Conservation (phyloP, 495 filamentous ascomycete genomes). For the Hamigera avellanea region DNA sequence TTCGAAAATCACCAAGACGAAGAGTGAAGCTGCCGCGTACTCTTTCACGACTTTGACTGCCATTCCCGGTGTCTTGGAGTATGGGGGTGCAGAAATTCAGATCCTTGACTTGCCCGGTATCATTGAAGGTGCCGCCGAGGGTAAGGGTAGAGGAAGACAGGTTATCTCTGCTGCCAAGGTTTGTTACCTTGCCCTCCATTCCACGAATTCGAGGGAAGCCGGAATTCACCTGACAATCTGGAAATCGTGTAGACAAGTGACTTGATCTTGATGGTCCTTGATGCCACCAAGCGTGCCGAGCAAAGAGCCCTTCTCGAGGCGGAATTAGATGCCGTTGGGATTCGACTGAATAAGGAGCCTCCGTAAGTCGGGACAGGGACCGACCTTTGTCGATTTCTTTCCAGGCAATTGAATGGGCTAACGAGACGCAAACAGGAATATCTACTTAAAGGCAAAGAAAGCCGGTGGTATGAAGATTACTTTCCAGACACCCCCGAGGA, state of each 20-base stretch:
- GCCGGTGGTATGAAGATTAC: constrained; percentile 98
- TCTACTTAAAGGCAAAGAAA: constrained; percentile 96
- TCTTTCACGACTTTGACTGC: constrained; percentile 97
- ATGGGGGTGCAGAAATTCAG: constrained; percentile 97
- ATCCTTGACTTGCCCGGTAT: constrained; percentile 97
- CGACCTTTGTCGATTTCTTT: neutral
- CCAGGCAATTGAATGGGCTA: neutral
- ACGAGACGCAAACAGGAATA: constrained; percentile 52
- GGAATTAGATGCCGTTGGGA: constrained; percentile 93
- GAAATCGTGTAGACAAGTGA: constrained; percentile 98
- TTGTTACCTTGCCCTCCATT: too few relatives aligned
- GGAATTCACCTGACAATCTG: too few relatives aligned
- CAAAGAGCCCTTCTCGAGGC: constrained; percentile 83
- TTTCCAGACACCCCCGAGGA: constrained; percentile 79
- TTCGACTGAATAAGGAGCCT: constrained; percentile 82
- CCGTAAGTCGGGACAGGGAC: constrained; percentile 45
- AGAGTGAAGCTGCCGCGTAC: constrained; percentile 91
- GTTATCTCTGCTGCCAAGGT: constrained; percentile 96
- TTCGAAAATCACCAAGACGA: constrained; percentile 98
- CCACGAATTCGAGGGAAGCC: too few relatives aligned
- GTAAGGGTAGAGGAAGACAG: constrained; percentile 90
- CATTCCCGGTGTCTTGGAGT: constrained; percentile 95
- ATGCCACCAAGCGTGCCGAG: constrained; percentile 94
- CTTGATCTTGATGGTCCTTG: constrained; percentile 90
- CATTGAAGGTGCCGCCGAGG: constrained; percentile 93